Evolutionary conservation across 2,329 filamentous ascomycete genomes (phyloP).

Genomic region (Penicillium palitans): DNA sequence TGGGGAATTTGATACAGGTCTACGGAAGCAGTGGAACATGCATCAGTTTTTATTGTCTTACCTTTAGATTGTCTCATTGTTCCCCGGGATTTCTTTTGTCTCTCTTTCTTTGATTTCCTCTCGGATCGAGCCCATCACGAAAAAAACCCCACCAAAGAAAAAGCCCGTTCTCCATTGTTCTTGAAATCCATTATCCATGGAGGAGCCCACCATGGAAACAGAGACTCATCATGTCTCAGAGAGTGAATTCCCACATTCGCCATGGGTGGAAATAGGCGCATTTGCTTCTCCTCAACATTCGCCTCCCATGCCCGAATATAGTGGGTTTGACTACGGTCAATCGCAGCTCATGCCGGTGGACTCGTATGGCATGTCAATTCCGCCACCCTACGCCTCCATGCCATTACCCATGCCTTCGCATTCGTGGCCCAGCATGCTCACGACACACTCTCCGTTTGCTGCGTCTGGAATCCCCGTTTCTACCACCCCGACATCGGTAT

Average conservation of each 20-base stretch:
- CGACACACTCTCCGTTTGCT: constrained; percentile 66
- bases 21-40: constrained; percentile 47
- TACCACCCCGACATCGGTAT: constrained; percentile 54
- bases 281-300: constrained; percentile 63
- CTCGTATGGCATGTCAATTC: constrained; percentile 56
- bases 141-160: neutral
- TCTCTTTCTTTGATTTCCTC: constrained; percentile 9
- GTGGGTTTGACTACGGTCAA: constrained; percentile 62
- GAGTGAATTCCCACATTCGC: constrained; percentile 46
- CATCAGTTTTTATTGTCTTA: constrained; percentile 51
- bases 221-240: constrained; percentile 47
- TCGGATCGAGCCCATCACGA: constrained; percentile 7
- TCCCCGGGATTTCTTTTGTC: constrained; percentile 22
- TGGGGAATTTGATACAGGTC: constrained; percentile 39
- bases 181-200: constrained; percentile 35
- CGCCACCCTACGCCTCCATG: constrained; percentile 58
- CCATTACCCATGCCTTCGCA: constrained; percentile 71
- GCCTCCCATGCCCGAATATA: constrained; percentile 69
- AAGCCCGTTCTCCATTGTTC: neutral
- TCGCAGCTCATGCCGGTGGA: constrained; percentile 63
- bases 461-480: constrained; percentile 60
- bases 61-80: constrained; percentile 39
- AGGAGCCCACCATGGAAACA: constrained; percentile 50
- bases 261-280: constrained; percentile 48
- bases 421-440: constrained; percentile 78